These are phyloP conservation scores for Neofusicoccum parvum DNA, from an alignment of 2,329 filamentous ascomycete species.

Conservation along the genomic window DNA sequence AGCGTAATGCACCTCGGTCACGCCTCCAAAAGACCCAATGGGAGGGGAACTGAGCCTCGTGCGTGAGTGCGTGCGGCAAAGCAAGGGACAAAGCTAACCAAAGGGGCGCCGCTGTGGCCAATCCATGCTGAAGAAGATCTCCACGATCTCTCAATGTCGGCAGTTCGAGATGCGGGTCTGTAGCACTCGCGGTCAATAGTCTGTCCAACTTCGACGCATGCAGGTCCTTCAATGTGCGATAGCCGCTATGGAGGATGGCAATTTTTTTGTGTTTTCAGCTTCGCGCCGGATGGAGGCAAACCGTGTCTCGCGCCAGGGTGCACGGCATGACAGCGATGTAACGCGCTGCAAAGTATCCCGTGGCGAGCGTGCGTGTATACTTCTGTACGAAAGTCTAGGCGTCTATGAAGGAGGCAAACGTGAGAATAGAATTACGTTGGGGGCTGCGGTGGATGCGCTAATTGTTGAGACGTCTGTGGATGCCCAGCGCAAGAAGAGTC, in stretches of 20 bases:
- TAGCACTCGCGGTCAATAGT: constrained; percentile 3
- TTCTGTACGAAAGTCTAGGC: not conserved
- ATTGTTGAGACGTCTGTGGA: not conserved
- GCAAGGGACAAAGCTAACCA: not conserved
- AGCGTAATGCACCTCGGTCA: not conserved
- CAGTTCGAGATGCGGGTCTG: constrained; percentile 1
- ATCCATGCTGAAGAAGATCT: not conserved
- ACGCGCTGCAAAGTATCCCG: not conserved
- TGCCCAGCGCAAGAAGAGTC: not conserved
- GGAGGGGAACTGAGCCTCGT: not conserved
- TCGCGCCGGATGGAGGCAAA: not conserved
- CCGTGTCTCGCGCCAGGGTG: not conserved
- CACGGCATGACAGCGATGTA: constrained; percentile 4
- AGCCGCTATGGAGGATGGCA: too few relatives aligned
- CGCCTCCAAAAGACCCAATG: not conserved
- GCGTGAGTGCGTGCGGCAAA: not conserved
- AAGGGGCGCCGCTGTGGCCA: not conserved
- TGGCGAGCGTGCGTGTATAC: not conserved
- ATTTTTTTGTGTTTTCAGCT: not conserved
- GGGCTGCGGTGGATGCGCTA: not conserved
- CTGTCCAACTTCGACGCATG: not conserved
- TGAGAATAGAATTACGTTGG: not conserved
- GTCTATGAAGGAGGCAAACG: not conserved
- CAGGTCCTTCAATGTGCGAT: not conserved
- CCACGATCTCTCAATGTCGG: not conserved